A percentile compares a stretch with the other conserved stretches of the same genome.
Conservation (phyloP, 2,329 filamentous ascomycete species). For the Hypocreales sp. region DNA sequence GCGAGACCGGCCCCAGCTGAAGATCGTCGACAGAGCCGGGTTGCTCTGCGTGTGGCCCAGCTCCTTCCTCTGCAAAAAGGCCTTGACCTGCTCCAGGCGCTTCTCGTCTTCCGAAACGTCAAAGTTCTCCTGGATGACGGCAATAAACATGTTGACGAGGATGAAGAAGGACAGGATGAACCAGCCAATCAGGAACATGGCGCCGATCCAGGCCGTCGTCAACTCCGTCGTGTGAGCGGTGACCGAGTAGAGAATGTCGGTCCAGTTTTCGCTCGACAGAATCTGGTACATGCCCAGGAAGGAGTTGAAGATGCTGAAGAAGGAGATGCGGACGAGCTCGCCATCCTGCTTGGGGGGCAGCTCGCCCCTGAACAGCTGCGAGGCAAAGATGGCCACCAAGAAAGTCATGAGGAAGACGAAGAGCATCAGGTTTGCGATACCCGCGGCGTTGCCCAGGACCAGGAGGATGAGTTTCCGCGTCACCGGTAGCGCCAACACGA, state of each 20-base stretch:
- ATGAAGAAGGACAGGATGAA: constrained; percentile 94
- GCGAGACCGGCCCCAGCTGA: constrained; percentile 43
- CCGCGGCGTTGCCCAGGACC: constrained; percentile 79
- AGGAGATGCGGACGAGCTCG: constrained; percentile 54
- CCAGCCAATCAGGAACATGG: constrained; percentile 84
- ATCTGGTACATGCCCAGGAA: constrained; percentile 98
- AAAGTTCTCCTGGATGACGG: constrained; percentile 98
- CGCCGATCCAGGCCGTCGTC: constrained; percentile 81
- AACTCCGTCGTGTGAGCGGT: constrained; percentile 50
- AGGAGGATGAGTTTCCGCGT: constrained; percentile 75
- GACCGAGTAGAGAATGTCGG: constrained; percentile 66
- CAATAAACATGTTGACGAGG: constrained; percentile 99
- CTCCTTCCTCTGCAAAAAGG: constrained; percentile 85
- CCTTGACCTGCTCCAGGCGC: constrained; percentile 86
- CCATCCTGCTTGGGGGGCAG: constrained; percentile 49
- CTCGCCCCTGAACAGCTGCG: constrained; percentile 82
- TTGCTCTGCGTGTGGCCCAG: constrained; percentile 59
- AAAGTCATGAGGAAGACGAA: constrained; percentile 96
- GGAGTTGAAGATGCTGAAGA: constrained; percentile 84
- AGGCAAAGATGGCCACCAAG: constrained; percentile 81
- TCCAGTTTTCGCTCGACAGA: constrained; percentile 94
- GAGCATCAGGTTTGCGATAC: constrained; percentile 86
- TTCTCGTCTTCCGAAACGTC: constrained; percentile 98
- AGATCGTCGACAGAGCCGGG: constrained; percentile 58
- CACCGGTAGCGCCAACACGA: constrained; percentile 78